Conservation (phyloP, 805 yeast species). For the Wickerhamomyces tratensis region DNA sequence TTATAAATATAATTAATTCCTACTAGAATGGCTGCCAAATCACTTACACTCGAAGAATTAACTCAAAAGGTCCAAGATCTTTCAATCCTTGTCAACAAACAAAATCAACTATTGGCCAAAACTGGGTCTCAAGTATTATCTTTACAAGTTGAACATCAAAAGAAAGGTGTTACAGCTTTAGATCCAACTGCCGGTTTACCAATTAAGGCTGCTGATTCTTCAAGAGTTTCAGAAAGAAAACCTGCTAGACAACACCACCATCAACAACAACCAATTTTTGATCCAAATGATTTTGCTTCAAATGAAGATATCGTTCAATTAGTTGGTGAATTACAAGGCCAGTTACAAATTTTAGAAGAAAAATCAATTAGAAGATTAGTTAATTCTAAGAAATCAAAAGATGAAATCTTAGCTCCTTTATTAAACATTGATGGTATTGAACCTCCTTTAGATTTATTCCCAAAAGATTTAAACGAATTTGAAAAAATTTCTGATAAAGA, state of each 20-base stretch:
- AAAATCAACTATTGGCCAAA: constrained; percentile 52
- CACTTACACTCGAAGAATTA: constrained; percentile 18
- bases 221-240: constrained; percentile 3
- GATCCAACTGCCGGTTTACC: constrained; percentile 9
- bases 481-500: constrained; percentile 31
- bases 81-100: constrained; percentile 48
- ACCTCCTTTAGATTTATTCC: constrained; percentile 46
- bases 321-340: constrained; percentile 86
- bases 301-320: constrained; percentile 80
- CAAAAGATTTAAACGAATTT: constrained; percentile 48
- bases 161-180: constrained; percentile 23
- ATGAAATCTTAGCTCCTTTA: constrained; percentile 51
- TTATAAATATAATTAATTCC: too few species aligned
- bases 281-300: constrained; percentile 53
- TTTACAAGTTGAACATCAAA: constrained; percentile 51
- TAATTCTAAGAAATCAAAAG: constrained; percentile 41
- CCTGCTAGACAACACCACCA: neutral
- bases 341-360: constrained; percentile 70
- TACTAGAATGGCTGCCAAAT: neutral
- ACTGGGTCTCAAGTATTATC: constrained; percentile 76
- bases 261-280: constrained; percentile 16
- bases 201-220: neutral
- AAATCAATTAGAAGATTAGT: constrained; percentile 62
- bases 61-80: constrained; percentile 39
- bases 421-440: constrained; percentile 74